Evolutionary conservation across 129 eudicot genomes (phyloP).

Genomic region (Arctium lappa): DNA sequence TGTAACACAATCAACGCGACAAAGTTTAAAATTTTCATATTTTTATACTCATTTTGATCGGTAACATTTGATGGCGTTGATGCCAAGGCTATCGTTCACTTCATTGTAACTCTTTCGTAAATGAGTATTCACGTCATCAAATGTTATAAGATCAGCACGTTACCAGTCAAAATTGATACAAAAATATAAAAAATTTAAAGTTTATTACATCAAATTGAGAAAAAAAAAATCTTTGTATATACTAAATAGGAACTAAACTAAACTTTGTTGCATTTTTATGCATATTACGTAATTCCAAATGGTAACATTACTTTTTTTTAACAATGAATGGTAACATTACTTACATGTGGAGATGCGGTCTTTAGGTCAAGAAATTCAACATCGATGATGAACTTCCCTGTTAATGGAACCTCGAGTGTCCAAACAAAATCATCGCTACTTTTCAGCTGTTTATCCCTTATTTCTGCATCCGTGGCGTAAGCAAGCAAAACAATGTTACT

Average conservation of each 20-base stretch:
- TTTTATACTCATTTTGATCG: too few species aligned
- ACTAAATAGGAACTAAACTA: too few species aligned
- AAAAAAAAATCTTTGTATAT: too few species aligned
- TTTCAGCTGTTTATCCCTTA: constrained; percentile 64
- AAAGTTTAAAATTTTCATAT: too few species aligned
- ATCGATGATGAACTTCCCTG: constrained; percentile 78
- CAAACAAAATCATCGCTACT: constrained; percentile 70
- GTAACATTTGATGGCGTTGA: too few species aligned
- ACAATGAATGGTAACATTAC: background rate
- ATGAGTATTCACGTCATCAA: background rate
- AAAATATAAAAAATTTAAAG: too few species aligned
- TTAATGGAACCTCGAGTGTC: constrained; percentile 60
- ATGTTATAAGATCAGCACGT: background rate
- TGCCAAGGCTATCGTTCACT: too few species aligned
- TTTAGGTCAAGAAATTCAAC: constrained; percentile 86
- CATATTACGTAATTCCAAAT: background rate
- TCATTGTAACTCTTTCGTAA: background rate
- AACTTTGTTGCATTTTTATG: background rate
- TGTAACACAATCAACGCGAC: background rate
- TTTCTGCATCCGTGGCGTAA: constrained; percentile 41
- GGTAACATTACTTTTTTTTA: too few species aligned
- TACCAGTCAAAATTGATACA: too few species aligned
- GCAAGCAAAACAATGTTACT: background rate
- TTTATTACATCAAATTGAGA: too few species aligned
- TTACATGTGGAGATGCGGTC: constrained; percentile 54